Percentiles rank a stretch among this genome's conserved stretches.
These are phyloP conservation scores for Onygena corvina DNA, from an alignment of 2,329 filamentous ascomycete species.

Conservation along the genomic window DNA sequence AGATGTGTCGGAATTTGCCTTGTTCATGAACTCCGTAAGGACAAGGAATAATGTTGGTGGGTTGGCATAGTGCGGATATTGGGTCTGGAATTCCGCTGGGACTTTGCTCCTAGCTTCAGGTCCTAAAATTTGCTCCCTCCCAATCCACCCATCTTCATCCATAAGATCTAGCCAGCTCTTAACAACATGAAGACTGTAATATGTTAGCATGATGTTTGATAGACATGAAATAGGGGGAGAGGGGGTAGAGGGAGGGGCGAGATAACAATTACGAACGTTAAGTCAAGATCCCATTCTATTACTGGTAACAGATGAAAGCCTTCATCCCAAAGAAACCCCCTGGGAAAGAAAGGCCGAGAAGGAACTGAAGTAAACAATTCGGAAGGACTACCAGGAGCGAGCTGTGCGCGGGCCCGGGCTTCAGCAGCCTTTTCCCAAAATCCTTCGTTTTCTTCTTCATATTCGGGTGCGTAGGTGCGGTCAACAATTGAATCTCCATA, in stretches of 20 bases:
- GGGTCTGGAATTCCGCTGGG: constrained; percentile 79
- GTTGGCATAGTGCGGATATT: constrained; percentile 96
- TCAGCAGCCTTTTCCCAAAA: constrained; percentile 89
- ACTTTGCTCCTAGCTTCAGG: constrained; percentile 89
- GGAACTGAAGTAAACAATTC: constrained; percentile 87
- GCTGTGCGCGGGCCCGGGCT: constrained; percentile 56
- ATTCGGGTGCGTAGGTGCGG: constrained; percentile 79
- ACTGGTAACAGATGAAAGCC: constrained; percentile 90
- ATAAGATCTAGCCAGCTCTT: constrained; percentile 94
- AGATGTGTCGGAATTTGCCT: constrained; percentile 45
- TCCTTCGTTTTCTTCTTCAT: constrained; percentile 86
- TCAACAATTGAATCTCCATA: constrained; percentile 80
- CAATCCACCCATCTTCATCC: constrained; percentile 96
- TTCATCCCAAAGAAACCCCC: constrained; percentile 96
- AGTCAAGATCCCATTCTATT: constrained; percentile 84
- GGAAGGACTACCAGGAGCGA: constrained; percentile 65
- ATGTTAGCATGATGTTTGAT: constrained; percentile 16
- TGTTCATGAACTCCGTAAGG: constrained; percentile 71
- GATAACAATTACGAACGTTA: constrained; percentile 41
- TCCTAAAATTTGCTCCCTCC: constrained; percentile 87
- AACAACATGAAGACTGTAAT: constrained; percentile 57
- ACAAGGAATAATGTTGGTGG: constrained; percentile 89
- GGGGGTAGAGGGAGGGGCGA: no score
- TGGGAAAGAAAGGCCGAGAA: constrained; percentile 87
- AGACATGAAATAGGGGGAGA: constrained; percentile 16